Conservation (phyloP, 2,329 filamentous ascomycete genomes). For the Apiospora koreana region DNA sequence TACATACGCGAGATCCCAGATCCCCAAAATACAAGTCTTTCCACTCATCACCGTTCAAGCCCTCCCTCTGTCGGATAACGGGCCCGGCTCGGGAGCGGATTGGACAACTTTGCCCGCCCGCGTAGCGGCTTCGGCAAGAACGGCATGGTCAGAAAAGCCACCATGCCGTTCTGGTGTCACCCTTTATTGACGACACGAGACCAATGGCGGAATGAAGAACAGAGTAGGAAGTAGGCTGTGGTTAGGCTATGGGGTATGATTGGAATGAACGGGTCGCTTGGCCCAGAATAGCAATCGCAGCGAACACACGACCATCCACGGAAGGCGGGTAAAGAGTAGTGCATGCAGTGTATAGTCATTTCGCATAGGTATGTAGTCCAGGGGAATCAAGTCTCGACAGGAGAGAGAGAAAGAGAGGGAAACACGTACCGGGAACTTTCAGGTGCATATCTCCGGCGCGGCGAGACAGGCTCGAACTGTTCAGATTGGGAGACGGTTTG, state of each 20-base stretch:
- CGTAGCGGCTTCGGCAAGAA: slow-evolving; percentile 2
- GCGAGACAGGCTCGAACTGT: slow-evolving; percentile 16
- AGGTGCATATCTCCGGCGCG: slow-evolving; percentile 22
- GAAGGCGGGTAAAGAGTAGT: neutral
- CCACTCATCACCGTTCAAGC: slow-evolving; percentile 2
- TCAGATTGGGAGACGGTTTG: slow-evolving; percentile 31
- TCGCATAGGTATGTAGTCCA: neutral
- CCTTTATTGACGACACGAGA: slow-evolving; percentile 8
- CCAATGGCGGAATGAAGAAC: neutral
- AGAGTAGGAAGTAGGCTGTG: neutral
- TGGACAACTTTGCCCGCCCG: slow-evolving; percentile 5
- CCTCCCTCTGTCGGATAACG: slow-evolving; percentile 1
- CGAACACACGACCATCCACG: neutral
- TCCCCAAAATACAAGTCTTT: neutral
- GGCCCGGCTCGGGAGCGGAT: neutral
- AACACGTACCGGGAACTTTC: slow-evolving; percentile 17
- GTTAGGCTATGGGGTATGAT: neutral
- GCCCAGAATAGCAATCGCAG: neutral
- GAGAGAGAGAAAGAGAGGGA: neutral
- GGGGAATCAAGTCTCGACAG: neutral
- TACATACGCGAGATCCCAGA: neutral
- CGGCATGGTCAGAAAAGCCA: neutral
- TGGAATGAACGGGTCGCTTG: slow-evolving; percentile 5
- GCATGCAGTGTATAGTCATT: neutral
- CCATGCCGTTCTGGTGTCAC: slow-evolving; percentile 2